phyloP scores from a whole-genome alignment of 2,329 filamentous ascomycete species.

The Venturia aucupariae region DNA sequence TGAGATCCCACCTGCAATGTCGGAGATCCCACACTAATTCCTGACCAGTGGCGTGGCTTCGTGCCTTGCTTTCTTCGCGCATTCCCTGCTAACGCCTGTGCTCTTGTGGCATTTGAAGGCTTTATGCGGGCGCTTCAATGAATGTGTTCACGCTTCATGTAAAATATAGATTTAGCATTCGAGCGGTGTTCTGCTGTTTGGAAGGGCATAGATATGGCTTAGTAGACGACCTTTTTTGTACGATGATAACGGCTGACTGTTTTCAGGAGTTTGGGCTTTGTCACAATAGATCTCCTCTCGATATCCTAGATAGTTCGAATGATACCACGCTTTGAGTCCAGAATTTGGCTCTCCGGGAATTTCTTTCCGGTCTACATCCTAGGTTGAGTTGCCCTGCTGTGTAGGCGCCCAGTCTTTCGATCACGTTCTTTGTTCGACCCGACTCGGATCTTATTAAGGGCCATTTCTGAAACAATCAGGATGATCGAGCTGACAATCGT shows the following conservation, averaged over 20 bases:
- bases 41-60: conserved; percentile 65
- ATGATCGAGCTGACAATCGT: no score
- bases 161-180: neutral
- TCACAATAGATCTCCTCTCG: conserved; percentile 2
- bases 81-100: conserved; percentile 93
- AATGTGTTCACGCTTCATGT: neutral
- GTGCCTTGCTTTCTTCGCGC: conserved; percentile 86
- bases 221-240: neutral
- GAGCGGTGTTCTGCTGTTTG: neutral
- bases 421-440: no score
- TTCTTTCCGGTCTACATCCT: no score
- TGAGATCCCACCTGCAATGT: neutral
- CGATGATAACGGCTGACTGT: neutral
- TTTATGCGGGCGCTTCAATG: conserved; percentile 54
- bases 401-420: no score
- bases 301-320: neutral
- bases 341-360: neutral
- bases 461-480: no score
- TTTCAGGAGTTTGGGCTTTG: neutral
- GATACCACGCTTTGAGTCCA: neutral
- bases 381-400: no score
- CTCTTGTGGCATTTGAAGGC: conserved; percentile 84
- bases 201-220: neutral
- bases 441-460: no score
- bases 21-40: neutral